Conservation (phyloP, 2,329 filamentous ascomycete genomes). For the Hymenoscyphus albidus region DNA sequence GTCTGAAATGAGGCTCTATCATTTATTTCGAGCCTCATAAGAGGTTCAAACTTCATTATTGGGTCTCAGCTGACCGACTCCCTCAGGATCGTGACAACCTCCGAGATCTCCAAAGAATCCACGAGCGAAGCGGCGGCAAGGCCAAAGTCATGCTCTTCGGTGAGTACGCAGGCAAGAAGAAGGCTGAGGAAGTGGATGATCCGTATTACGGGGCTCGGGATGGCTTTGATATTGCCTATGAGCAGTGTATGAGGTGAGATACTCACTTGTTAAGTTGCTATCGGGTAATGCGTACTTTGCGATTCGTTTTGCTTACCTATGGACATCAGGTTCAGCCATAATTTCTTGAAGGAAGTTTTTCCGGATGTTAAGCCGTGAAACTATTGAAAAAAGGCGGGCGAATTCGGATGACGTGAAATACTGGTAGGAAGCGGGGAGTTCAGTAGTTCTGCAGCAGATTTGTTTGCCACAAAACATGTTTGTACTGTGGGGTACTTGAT, state of each 20-base stretch:
- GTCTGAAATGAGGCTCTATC: background rate
- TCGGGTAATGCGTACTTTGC: background rate
- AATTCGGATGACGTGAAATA: background rate
- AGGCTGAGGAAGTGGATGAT: conserved; percentile 72
- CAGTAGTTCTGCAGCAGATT: background rate
- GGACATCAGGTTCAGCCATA: conserved; percentile 60
- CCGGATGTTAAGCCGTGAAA: conserved; percentile 26
- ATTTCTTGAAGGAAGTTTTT: conserved; percentile 38
- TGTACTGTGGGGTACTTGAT: background rate
- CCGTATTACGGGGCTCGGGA: conserved; percentile 87
- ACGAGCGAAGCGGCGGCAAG: conserved; percentile 50
- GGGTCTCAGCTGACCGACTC: background rate
- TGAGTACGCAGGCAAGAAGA: conserved; percentile 65
- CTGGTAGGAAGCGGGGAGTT: background rate
- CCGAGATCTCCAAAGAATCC: conserved; percentile 60
- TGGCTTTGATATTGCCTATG: conserved; percentile 81
- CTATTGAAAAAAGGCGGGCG: background rate
- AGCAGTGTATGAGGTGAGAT: conserved; percentile 60
- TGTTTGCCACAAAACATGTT: background rate
- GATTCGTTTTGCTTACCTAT: background rate
- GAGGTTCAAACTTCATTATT: background rate
- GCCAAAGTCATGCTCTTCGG: conserved; percentile 80
- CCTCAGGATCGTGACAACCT: conserved; percentile 68
- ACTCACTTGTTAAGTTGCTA: background rate
- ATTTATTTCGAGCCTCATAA: background rate